Conservation (phyloP, 1,284 basidiomycete species). For the Pterulicium gracile region DNA sequence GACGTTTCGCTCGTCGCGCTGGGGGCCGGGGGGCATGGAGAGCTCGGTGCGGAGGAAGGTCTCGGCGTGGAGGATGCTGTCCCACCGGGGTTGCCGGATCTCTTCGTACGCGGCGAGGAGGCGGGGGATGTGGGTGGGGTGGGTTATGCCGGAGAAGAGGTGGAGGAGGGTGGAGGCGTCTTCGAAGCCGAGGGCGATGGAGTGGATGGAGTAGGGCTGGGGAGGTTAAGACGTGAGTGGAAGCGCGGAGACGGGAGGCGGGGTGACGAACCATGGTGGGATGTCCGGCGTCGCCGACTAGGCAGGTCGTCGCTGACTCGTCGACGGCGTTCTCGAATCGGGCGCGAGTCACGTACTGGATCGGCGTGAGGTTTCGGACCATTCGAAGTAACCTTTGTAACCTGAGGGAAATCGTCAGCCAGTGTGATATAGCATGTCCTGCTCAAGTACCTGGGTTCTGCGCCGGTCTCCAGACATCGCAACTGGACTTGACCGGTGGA, state of each 20-base stretch:
- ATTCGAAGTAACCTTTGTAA: conserved; percentile 29
- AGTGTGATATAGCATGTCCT: not conserved
- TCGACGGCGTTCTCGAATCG: conserved; percentile 35
- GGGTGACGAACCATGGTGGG: conserved; percentile 27
- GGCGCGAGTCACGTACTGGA: conserved; percentile 23
- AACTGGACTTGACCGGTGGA: too few relatives aligned
- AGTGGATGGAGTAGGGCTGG: conserved; percentile 29
- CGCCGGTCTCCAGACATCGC: not conserved
- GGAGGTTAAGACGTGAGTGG: conserved; percentile 8
- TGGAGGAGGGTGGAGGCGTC: conserved; percentile 41
- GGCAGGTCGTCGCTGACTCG: conserved; percentile 31
- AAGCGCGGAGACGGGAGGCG: not conserved
- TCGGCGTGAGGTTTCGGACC: conserved; percentile 21
- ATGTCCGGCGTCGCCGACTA: conserved; percentile 43
- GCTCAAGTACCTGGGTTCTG: not conserved
- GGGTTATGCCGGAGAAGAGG: conserved; percentile 32
- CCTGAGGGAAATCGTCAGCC: conserved; percentile 17
- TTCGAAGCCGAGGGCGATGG: conserved; percentile 30
- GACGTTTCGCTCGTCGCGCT: conserved; percentile 28
- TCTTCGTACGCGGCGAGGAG: conserved; percentile 40
- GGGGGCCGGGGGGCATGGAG: conserved; percentile 25
- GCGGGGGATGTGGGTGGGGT: conserved; percentile 27
- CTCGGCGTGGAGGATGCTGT: conserved; percentile 25
- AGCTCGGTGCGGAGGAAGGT: conserved; percentile 29
- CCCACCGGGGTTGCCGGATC: conserved; percentile 32